These are phyloP conservation scores for Cyclotella kingstonii DNA, from an alignment of 108 stramenopile species.

Conservation along the genomic window DNA sequence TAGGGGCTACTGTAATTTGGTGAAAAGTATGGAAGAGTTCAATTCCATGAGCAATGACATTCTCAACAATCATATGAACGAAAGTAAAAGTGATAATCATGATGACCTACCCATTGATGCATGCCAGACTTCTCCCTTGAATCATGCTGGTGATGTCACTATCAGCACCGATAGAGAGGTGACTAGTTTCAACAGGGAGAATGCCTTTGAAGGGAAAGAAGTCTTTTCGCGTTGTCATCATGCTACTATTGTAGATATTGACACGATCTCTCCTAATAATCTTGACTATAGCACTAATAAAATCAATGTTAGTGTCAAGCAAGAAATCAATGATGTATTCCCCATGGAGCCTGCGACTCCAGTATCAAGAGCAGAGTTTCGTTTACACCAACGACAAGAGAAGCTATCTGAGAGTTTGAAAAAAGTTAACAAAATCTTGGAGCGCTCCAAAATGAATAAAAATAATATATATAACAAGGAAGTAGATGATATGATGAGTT, in stretches of 20 bases:
- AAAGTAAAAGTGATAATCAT: neutral
- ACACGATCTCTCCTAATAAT: no score
- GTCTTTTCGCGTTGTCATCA: no score
- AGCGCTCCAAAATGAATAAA: constrained; percentile 10
- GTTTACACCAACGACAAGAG: constrained; percentile 24
- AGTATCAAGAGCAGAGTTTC: constrained; percentile 29
- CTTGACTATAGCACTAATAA: neutral
- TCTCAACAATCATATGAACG: neutral
- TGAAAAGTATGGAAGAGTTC: constrained; percentile 14
- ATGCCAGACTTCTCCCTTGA: no score
- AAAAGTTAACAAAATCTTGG: constrained; percentile 32
- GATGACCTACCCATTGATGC: no score
- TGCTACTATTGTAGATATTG: no score
- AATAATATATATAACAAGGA: neutral
- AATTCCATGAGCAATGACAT: neutral
- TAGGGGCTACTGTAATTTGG: constrained; percentile 7
- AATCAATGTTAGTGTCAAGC: neutral
- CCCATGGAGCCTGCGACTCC: constrained; percentile 29
- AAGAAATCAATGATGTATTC: neutral
- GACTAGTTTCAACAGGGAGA: no score
- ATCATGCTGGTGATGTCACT: no score
- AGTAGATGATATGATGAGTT: constrained; percentile 4
- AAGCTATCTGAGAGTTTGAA: constrained; percentile 35
- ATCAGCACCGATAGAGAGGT: no score
- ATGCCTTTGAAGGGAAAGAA: no score